phyloP scores from a whole-genome alignment of 768 basidiomycete genomes.

The Daedaleopsis nitida region DNA sequence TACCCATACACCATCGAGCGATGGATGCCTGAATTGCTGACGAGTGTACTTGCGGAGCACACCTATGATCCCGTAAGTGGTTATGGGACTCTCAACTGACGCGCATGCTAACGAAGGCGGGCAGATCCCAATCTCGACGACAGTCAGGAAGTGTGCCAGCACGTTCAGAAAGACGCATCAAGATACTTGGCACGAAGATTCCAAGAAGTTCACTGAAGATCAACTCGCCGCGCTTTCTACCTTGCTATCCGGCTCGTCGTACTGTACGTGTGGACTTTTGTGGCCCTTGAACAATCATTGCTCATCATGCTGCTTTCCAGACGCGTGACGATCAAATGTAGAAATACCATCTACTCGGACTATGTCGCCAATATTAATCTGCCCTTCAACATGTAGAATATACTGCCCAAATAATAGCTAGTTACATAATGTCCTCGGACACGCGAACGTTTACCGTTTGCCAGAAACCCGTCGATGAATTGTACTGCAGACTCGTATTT shows the following conservation, averaged over 20 bases:
- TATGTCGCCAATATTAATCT: slow-evolving; percentile 2
- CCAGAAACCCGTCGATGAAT: neutral
- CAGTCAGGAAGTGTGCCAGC: slow-evolving; percentile 77
- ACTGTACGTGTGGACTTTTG: slow-evolving; percentile 51
- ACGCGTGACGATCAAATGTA: slow-evolving; percentile 9
- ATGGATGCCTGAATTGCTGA: slow-evolving; percentile 88
- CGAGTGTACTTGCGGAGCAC: slow-evolving; percentile 77
- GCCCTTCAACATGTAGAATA: slow-evolving; percentile 5
- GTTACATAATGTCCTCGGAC: slow-evolving; percentile 1
- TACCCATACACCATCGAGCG: slow-evolving; percentile 95
- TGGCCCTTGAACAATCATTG: neutral
- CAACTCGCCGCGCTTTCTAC: slow-evolving; percentile 81
- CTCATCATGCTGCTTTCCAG: neutral
- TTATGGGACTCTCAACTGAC: neutral
- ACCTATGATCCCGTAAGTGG: slow-evolving; percentile 76
- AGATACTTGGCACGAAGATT: slow-evolving; percentile 91
- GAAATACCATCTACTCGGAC: slow-evolving; percentile 4
- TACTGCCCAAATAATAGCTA: slow-evolving; percentile 1
- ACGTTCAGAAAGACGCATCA: slow-evolving; percentile 83
- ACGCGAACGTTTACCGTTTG: neutral
- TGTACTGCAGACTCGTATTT: neutral
- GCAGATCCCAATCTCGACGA: slow-evolving; percentile 81
- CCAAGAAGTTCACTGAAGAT: slow-evolving; percentile 82
- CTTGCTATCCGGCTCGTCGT: slow-evolving; percentile 83
- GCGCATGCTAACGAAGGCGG: neutral